phyloP scores from a whole-genome alignment of 2,329 filamentous ascomycete species.

The Orbilia brochopaga region DNA sequence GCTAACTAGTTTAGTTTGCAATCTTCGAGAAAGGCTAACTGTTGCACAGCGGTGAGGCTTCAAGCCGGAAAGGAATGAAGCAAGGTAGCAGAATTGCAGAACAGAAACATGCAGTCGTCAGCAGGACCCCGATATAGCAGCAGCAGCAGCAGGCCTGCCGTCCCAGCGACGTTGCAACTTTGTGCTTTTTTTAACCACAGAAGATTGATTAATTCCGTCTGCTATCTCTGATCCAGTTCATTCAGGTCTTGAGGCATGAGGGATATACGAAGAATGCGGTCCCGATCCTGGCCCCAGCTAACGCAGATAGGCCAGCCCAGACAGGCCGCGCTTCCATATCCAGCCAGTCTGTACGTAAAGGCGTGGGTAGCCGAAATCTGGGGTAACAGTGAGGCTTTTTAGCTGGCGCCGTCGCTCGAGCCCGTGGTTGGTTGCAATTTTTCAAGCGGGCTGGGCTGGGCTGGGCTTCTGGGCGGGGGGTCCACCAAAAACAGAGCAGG shows the following conservation, averaged over 20 bases:
- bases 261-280: constrained; percentile 51
- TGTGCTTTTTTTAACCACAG: neutral
- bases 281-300: constrained; percentile 43
- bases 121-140: neutral
- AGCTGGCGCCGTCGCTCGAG: constrained; percentile 10
- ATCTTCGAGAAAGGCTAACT: too few species aligned
- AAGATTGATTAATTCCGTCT: neutral
- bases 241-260: constrained; percentile 32
- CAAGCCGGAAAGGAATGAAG: neutral
- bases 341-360: constrained; percentile 27
- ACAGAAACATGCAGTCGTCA: constrained; percentile 2
- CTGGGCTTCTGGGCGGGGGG: constrained; percentile 34
- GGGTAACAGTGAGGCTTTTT: constrained; percentile 50
- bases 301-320: constrained; percentile 14
- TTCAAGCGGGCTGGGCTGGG: constrained; percentile 10
- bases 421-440: constrained; percentile 34
- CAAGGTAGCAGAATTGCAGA: too few species aligned
- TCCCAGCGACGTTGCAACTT: too few species aligned
- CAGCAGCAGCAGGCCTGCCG: constrained; percentile 2
- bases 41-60: too few species aligned
- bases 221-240: constrained; percentile 4
- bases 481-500: constrained; percentile 36
- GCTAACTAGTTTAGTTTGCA: too few species aligned
- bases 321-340: too few species aligned
- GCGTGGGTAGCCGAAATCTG: constrained; percentile 51